These are phyloP conservation scores for Brettanomyces bruxellensis DNA, from an alignment of 805 yeast genomes.

Conservation along the genomic window DNA sequence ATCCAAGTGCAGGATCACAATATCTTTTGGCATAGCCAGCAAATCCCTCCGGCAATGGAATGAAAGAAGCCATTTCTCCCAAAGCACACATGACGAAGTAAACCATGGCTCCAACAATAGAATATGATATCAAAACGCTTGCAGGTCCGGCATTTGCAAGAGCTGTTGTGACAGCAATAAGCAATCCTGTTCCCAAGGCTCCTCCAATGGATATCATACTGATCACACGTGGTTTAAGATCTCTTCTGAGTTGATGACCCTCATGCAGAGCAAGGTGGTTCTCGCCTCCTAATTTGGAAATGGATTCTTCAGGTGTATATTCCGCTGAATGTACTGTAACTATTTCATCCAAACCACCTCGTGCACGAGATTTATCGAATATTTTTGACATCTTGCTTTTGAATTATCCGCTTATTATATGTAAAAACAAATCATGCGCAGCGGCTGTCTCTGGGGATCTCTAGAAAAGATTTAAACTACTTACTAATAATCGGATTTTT, in stretches of 20 bases:
- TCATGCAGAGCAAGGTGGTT: slow-evolving; percentile 31
- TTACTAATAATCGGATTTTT: no score
- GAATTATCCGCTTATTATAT: no score
- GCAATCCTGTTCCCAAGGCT: slow-evolving; percentile 72
- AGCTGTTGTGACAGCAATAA: slow-evolving; percentile 70
- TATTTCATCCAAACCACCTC: background rate
- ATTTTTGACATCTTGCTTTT: no score
- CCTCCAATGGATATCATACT: slow-evolving; percentile 72
- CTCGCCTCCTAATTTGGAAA: slow-evolving; percentile 3
- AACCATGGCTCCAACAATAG: slow-evolving; percentile 63
- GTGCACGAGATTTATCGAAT: no score
- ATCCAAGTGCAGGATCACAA: slow-evolving; percentile 45
- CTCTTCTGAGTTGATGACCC: slow-evolving; percentile 37
- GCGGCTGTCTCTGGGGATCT: no score
- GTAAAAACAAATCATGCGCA: no score
- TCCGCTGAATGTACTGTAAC: background rate
- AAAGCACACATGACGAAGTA: slow-evolving; percentile 52
- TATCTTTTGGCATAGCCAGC: slow-evolving; percentile 46
- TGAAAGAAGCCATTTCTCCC: slow-evolving; percentile 48
- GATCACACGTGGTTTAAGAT: slow-evolving; percentile 40
- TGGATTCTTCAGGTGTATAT: background rate
- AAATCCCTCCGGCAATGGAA: slow-evolving; percentile 47
- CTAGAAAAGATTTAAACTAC: no score
- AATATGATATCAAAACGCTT: slow-evolving; percentile 51
- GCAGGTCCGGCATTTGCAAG: slow-evolving; percentile 66